Conservation (phyloP, 1,284 basidiomycete species). For the Singerocomus inundabilis region DNA sequence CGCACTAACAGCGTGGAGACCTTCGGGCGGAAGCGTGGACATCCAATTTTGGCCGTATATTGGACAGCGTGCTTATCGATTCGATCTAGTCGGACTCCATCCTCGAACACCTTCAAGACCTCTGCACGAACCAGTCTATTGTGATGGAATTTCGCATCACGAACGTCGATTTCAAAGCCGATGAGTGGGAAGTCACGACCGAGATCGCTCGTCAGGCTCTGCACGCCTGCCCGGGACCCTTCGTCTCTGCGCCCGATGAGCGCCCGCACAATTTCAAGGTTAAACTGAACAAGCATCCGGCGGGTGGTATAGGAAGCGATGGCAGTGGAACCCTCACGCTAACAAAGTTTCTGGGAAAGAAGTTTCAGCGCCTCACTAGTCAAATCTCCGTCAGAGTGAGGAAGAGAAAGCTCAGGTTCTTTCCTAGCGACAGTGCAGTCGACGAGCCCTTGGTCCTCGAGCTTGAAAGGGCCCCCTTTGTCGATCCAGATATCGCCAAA, state of each 20-base stretch:
- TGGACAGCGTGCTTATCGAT: no score
- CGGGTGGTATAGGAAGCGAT: constrained; percentile 55
- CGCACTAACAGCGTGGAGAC: no score
- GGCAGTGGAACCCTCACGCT: constrained; percentile 55
- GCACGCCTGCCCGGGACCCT: constrained; percentile 44
- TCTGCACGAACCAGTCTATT: no score
- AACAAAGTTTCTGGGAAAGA: constrained; percentile 38
- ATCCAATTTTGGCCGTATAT: no score
- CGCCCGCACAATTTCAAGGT: constrained; percentile 57
- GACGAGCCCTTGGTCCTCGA: constrained; percentile 30
- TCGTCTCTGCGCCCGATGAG: constrained; percentile 37
- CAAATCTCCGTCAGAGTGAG: constrained; percentile 39
- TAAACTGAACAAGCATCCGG: constrained; percentile 44
- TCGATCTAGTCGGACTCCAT: no score
- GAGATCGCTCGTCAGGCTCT: constrained; percentile 49
- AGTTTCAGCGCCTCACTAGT: constrained; percentile 47
- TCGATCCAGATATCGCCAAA: constrained; percentile 58
- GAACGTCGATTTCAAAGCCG: constrained; percentile 47
- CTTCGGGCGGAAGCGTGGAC: no score
- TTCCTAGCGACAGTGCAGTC: constrained; percentile 20
- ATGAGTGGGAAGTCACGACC: constrained; percentile 55
- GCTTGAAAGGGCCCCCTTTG: constrained; percentile 58
- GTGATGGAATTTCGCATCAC: constrained; percentile 60
- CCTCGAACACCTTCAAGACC: no score
- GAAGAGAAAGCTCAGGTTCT: constrained; percentile 32